Evolutionary conservation across 768 basidiomycete genomes (phyloP).

Genomic region (Tephrocybe sp.): DNA sequence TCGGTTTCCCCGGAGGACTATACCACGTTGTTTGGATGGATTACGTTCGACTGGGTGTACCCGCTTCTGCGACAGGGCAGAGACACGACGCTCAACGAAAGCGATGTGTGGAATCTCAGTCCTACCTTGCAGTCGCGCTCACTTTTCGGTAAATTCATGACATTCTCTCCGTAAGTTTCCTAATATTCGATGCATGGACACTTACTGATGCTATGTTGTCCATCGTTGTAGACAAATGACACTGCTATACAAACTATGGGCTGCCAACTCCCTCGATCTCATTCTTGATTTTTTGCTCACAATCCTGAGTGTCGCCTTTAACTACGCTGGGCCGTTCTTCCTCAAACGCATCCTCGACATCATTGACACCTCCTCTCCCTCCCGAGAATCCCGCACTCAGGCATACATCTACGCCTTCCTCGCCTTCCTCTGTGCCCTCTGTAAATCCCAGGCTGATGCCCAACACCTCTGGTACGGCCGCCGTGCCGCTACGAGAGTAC

Average conservation of each 20-base stretch:
- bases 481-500: slow-evolving; percentile 67
- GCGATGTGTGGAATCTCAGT: slow-evolving; percentile 71
- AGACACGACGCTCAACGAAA: slow-evolving; percentile 58
- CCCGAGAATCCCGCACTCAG: slow-evolving; percentile 19
- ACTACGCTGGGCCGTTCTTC: slow-evolving; percentile 83
- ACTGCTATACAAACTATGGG: slow-evolving; percentile 39
- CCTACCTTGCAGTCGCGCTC: slow-evolving; percentile 66
- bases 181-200: not conserved
- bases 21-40: slow-evolving; percentile 67
- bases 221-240: slow-evolving; percentile 29
- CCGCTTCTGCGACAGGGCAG: slow-evolving; percentile 57
- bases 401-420: slow-evolving; percentile 73
- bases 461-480: slow-evolving; percentile 82
- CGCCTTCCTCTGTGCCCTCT: slow-evolving; percentile 59
- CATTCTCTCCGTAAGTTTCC: slow-evolving; percentile 24
- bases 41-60: slow-evolving; percentile 69
- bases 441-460: slow-evolving; percentile 66
- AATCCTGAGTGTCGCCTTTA: slow-evolving; percentile 65
- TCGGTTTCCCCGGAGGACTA: slow-evolving; percentile 75
- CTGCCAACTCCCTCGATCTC: slow-evolving; percentile 45
- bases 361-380: slow-evolving; percentile 37
- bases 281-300: slow-evolving; percentile 67
- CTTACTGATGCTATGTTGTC: not conserved
- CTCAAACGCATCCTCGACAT: slow-evolving; percentile 69
- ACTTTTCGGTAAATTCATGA: slow-evolving; percentile 52